Percentiles rank a stretch among this genome's conserved stretches.
Evolutionary conservation across 352 stramenopile species (phyloP).

Genomic region (Peronosclerospora sorghi): DNA sequence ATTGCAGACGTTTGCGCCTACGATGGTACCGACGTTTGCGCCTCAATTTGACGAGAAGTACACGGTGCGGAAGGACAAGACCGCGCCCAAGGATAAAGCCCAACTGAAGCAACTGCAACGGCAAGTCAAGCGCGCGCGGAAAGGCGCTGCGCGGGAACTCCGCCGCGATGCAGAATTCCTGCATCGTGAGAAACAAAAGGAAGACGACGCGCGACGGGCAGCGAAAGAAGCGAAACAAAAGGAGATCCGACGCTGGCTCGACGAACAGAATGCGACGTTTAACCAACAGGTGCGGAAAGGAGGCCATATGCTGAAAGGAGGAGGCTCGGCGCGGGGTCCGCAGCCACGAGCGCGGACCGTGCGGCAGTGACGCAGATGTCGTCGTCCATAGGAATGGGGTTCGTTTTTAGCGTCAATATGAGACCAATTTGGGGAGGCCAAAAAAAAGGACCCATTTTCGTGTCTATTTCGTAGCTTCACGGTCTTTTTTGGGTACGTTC

Average conservation of each 20-base stretch:
- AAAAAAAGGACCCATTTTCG: no score
- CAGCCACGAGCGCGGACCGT: slow-evolving; percentile 30
- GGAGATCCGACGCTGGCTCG: slow-evolving; percentile 93
- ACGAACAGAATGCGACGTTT: slow-evolving; percentile 95
- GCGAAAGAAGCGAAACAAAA: slow-evolving; percentile 87
- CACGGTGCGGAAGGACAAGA: slow-evolving; percentile 87
- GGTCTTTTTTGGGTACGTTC: slow-evolving; percentile 74
- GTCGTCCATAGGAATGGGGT: no score
- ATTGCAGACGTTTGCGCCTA: slow-evolving; percentile 64
- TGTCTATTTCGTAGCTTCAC: slow-evolving; percentile 15
- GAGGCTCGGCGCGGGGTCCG: slow-evolving; percentile 56
- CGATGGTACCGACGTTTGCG: slow-evolving; percentile 64
- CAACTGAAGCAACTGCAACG: slow-evolving; percentile 87
- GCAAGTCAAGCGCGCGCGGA: slow-evolving; percentile 95
- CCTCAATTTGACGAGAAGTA: slow-evolving; percentile 90
- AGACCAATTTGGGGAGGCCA: no score
- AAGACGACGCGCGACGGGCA: slow-evolving; percentile 63
- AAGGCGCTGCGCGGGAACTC: slow-evolving; percentile 91
- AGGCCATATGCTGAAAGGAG: slow-evolving; percentile 90
- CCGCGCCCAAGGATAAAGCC: slow-evolving; percentile 64
- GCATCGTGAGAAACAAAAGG: slow-evolving; percentile 86
- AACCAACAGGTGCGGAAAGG: slow-evolving; percentile 95
- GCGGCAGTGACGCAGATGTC: no score
- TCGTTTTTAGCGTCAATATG: no score
- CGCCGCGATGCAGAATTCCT: slow-evolving; percentile 91